Conservation (phyloP, 345 rosid species). For the Eucalyptus regnans region DNA sequence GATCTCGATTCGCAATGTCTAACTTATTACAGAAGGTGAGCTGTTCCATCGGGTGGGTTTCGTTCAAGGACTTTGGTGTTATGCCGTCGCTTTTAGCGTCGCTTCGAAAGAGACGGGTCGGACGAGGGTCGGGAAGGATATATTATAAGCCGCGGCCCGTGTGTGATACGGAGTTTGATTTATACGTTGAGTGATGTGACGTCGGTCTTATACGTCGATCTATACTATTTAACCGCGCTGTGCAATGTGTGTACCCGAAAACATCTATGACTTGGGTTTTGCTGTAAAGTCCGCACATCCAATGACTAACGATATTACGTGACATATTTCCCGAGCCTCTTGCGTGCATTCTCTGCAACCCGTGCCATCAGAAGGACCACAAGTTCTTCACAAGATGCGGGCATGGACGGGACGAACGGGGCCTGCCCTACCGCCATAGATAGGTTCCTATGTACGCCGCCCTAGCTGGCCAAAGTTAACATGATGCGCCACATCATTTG, state of each 20-base stretch:
- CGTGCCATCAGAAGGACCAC: neutral
- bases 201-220: neutral
- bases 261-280: neutral
- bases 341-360: too few species aligned
- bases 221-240: neutral
- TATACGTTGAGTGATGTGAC: neutral
- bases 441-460: neutral
- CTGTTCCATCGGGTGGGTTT: neutral
- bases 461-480: neutral
- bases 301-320: neutral
- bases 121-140: neutral
- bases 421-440: neutral
- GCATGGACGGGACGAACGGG: neutral
- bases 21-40: neutral
- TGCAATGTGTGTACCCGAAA: neutral
- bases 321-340: too few species aligned
- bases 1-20: neutral
- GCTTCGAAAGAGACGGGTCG: neutral
- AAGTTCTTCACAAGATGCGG: neutral
- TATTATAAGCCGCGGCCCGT: neutral
- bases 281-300: neutral
- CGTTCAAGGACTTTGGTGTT: neutral
- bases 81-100: neutral
- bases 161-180: neutral
- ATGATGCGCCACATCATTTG: neutral